Evolutionary conservation across 345 rosid species (phyloP), one percentile per base, ranked within the genome.

Genomic region (Moricandia arvensis): DNA sequence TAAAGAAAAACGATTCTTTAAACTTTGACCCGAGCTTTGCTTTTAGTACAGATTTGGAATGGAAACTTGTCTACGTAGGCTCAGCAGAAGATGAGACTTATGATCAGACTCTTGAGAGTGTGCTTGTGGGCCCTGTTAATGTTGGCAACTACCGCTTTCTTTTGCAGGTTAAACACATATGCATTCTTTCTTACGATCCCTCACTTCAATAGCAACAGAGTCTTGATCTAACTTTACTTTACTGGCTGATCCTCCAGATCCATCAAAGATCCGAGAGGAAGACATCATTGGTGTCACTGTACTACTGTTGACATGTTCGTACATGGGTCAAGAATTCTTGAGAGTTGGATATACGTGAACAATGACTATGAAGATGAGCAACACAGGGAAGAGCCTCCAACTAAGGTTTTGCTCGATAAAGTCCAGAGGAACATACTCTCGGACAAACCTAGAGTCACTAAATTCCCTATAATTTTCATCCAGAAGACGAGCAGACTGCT

Each of bases 401-500:
- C 87, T 1, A 90, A 91, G 80, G 90, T 91, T 49, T 74, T 87
- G 83, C 80, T 89, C 15, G 90, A 87, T 58, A 94, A 82, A 77
- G 88, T 94, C 26, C 98, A 90, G 67, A 86, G 96, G 81, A 91
- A 94, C 60, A 90, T 94, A 59, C 80, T 91, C 67, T 83, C 95
- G 1, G 92, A 94, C 78, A 94, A 94, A 80, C 98, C 97, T 30
- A 82, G 97, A 74, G 98, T 91, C 17, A 94, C 96, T 11, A 94
- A 94, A 78, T 94, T 94, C 79, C 98, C 97, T 72, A 87, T 94
- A 72, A 91, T 69, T 94, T 94, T 80, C 93, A 86, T 82, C 96
- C 98, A 0, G 96, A 89, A 64, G 84, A 83, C 21, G 74, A 80
- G 59, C 87, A 75, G 79, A 86, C 96, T 47, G 17, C 53, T 37